Evolutionary conservation across 2,329 filamentous ascomycete species (phyloP).

Genomic region (Pestalotiopsis sp.): DNA sequence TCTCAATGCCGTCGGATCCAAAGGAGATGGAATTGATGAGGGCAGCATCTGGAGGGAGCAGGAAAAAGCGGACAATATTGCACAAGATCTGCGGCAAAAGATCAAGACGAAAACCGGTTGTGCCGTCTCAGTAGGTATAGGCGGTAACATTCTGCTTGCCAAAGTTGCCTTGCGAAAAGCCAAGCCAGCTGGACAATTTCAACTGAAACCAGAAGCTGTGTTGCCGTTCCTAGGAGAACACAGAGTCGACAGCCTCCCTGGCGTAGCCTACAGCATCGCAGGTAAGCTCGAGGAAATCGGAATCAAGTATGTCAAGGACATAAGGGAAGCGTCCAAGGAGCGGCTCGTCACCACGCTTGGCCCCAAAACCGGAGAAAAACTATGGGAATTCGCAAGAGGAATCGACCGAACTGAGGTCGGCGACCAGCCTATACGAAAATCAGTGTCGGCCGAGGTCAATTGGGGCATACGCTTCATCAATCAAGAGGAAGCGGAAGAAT

Average conservation of each 20-base stretch:
- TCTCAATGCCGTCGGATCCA: conserved; percentile 64
- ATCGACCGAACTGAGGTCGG: conserved; percentile 87
- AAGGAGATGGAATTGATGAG: conserved; percentile 67
- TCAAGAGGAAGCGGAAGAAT: conserved; percentile 91
- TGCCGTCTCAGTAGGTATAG: conserved; percentile 90
- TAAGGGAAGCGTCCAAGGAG: conserved; percentile 77
- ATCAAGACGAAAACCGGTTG: conserved; percentile 80
- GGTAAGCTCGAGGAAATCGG: conserved; percentile 87
- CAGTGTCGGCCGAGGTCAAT: conserved; percentile 94
- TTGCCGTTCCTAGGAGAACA: conserved; percentile 77
- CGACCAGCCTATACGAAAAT: conserved; percentile 84
- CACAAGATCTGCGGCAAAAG: conserved; percentile 64
- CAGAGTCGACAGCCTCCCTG: conserved; percentile 80
- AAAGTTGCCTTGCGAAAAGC: conserved; percentile 89
- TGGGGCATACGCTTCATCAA: conserved; percentile 97
- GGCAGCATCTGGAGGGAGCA: conserved; percentile 78
- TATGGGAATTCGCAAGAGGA: conserved; percentile 88
- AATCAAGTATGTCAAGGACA: conserved; percentile 79
- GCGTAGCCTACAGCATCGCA: conserved; percentile 88
- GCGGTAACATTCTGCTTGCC: conserved; percentile 85
- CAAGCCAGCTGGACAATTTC: conserved; percentile 91
- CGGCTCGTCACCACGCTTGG: conserved; percentile 74
- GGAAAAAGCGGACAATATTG: conserved; percentile 74
- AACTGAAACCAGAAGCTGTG: conserved; percentile 80
- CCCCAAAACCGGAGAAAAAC: conserved; percentile 87